A percentile compares a stretch with the other conserved stretches of the same genome.
Evolutionary conservation across 179 eudicot species (phyloP).

Genomic region (Spergularia azorica): DNA sequence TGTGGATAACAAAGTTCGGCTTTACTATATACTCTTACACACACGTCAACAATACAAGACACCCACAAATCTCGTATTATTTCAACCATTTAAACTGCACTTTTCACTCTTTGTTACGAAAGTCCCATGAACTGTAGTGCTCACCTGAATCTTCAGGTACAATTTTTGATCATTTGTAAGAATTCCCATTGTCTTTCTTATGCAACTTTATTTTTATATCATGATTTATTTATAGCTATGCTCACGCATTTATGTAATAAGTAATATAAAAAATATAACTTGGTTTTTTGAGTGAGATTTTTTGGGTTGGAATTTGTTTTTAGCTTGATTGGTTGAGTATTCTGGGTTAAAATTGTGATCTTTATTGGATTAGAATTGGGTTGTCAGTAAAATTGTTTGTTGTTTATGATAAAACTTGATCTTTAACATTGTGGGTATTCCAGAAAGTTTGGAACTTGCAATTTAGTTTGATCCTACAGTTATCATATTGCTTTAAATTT

Average conservation of each 20-base stretch:
- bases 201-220: not conserved
- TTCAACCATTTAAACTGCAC: not conserved
- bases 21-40: not conserved
- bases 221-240: not conserved
- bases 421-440: constrained; percentile 5
- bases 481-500: not conserved
- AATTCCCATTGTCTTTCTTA: not conserved
- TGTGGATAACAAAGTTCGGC: constrained; percentile 20
- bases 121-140: not conserved
- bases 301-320: not conserved
- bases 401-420: not conserved
- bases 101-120: not conserved
- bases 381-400: not conserved
- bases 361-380: not conserved
- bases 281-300: not conserved
- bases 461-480: no score
- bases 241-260: no score
- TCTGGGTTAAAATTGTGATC: constrained; percentile 2
- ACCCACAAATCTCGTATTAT: not conserved
- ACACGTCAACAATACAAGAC: not conserved
- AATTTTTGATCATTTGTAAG: not conserved
- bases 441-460: constrained; percentile 6
- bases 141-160: constrained; percentile 18
- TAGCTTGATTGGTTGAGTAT: not conserved
- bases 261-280: not conserved